Evolutionary conservation across 164 flowering plant genomes (phyloP), one percentile per base, ranked within the genome.

Genomic region (Taxillus chinensis): DNA sequence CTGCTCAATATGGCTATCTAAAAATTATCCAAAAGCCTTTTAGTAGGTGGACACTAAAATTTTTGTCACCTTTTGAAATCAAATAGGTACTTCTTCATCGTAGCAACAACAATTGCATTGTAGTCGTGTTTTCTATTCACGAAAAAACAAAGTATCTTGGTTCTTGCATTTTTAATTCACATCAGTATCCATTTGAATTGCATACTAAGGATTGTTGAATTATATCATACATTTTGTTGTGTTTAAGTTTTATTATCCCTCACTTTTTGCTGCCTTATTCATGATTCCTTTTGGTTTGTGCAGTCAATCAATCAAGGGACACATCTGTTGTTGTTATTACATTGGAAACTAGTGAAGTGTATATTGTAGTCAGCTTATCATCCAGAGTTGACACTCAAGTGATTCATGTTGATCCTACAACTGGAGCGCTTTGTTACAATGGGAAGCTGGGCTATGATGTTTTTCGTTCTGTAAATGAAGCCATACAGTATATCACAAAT

Each of bases 391-490:
- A 91, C 67, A 91, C 95, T 50, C 99, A 91, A 71, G 90, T 91
- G 51, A 85, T 95, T 45, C 83, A 80, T 66, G 62, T 95, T 74
- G 99, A 95, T 73, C 99, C 99, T 49, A 86, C 99, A 9, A 89
- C 96, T 64, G 99, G 97, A 42, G 75, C 75, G 4, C 83, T 95
- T 55, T 67, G 86, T 52, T 80, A 84, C 71, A 61, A 55, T 64
- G 91, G 82, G 37, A 86, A 74, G 73, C 64, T 61, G 45, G 97
- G 93, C n/a, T 72, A 76, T 64, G 97, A 89, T 75, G 59, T 87
- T 63, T 93, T 93, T 53, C 68, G 46, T 48, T 81, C 93, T 38
- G 90, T 86, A 72, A 71, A 78, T 5, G 89, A 86, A 73, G 97
- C 99, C 60, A 55, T 91, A 53, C 77, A 77, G 56, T 81, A 68